A percentile compares a stretch with the other conserved stretches of the same genome.
These are phyloP conservation scores for Coemansia asiatica DNA, from an alignment of 192 early-diverging fungal genomes.

Conservation along the genomic window DNA sequence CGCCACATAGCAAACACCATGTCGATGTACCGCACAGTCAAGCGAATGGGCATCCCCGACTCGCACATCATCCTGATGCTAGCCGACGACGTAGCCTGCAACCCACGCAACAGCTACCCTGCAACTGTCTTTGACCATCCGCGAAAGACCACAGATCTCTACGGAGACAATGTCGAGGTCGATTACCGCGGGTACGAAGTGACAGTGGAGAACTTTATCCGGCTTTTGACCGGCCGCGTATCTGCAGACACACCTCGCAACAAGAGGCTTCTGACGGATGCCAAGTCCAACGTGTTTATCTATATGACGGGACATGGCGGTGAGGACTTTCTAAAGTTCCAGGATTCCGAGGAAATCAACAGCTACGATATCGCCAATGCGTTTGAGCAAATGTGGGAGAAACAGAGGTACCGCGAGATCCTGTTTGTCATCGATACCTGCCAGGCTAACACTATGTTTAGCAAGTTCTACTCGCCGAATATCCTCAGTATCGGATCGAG, in stretches of 20 bases:
- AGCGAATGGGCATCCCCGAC: slow-evolving; percentile 96
- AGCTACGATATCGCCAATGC: slow-evolving; percentile 95
- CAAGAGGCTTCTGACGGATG: slow-evolving; percentile 93
- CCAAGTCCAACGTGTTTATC: slow-evolving; percentile 92
- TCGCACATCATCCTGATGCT: slow-evolving; percentile 99
- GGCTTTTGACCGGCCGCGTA: slow-evolving; percentile 85
- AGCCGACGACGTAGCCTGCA: slow-evolving; percentile 98
- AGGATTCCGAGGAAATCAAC: slow-evolving; percentile 96
- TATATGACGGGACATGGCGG: slow-evolving; percentile 99
- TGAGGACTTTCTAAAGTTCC: slow-evolving; percentile 98
- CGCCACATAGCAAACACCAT: slow-evolving; percentile 97
- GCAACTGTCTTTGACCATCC: slow-evolving; percentile 94
- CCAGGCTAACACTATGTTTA: slow-evolving; percentile 97
- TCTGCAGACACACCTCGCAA: slow-evolving; percentile 85
- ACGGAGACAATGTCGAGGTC: slow-evolving; percentile 96
- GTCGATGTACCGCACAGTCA: slow-evolving; percentile 98
- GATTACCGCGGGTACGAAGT: slow-evolving; percentile 99
- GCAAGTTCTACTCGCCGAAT: slow-evolving; percentile 89
- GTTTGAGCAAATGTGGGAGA: slow-evolving; percentile 97
- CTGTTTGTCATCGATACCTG: slow-evolving; percentile 99
- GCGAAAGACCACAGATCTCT: slow-evolving; percentile 77
- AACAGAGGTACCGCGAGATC: slow-evolving; percentile 95
- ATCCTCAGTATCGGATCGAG: slow-evolving; percentile 90
- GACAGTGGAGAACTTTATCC: slow-evolving; percentile 97
- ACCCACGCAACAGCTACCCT: slow-evolving; percentile 87